Percentiles rank a stretch among this genome's conserved stretches.
These are phyloP conservation scores for Mariannaea sp. DNA, from an alignment of 2,329 filamentous ascomycete species.

Conservation along the genomic window DNA sequence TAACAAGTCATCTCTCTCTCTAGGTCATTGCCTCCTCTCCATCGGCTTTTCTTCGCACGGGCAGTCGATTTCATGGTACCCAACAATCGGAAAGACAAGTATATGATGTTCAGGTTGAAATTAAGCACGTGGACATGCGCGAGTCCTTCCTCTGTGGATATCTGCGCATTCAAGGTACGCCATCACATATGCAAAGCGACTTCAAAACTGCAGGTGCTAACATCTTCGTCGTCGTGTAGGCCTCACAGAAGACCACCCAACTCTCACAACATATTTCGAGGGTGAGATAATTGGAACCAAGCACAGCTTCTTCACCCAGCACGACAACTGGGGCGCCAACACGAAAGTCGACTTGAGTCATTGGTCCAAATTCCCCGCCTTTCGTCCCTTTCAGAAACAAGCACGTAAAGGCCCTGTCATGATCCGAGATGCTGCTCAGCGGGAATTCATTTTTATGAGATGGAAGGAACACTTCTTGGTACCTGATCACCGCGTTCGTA, in stretches of 20 bases:
- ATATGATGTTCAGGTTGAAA: slow-evolving; percentile 95
- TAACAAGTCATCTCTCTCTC: neutral
- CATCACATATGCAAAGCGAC: neutral
- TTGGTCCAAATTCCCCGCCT: slow-evolving; percentile 89
- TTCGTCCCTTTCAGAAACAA: slow-evolving; percentile 71
- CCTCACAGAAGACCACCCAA: slow-evolving; percentile 92
- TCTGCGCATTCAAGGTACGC: slow-evolving; percentile 85
- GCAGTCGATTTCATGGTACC: slow-evolving; percentile 86
- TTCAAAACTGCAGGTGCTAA: slow-evolving; percentile 21
- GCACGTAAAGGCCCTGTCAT: slow-evolving; percentile 59
- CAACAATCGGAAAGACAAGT: slow-evolving; percentile 92
- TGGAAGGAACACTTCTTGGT: slow-evolving; percentile 99
- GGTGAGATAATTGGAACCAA: slow-evolving; percentile 96
- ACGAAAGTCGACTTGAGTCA: slow-evolving; percentile 91
- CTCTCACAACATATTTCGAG: slow-evolving; percentile 97
- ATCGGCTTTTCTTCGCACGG: slow-evolving; percentile 83
- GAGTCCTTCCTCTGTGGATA: slow-evolving; percentile 96
- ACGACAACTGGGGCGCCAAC: slow-evolving; percentile 88
- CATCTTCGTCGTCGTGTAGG: slow-evolving; percentile 61
- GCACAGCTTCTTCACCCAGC: slow-evolving; percentile 90
- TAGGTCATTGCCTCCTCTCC: slow-evolving; percentile 78
- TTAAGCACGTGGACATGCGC: slow-evolving; percentile 93
- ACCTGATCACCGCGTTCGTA: slow-evolving; percentile 88
- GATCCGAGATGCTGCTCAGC: slow-evolving; percentile 74
- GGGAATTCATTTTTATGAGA: slow-evolving; percentile 94